A percentile compares a stretch with the other conserved stretches of the same genome.
Conservation (phyloP, 768 basidiomycete genomes). For the Agrocybe praecox region DNA sequence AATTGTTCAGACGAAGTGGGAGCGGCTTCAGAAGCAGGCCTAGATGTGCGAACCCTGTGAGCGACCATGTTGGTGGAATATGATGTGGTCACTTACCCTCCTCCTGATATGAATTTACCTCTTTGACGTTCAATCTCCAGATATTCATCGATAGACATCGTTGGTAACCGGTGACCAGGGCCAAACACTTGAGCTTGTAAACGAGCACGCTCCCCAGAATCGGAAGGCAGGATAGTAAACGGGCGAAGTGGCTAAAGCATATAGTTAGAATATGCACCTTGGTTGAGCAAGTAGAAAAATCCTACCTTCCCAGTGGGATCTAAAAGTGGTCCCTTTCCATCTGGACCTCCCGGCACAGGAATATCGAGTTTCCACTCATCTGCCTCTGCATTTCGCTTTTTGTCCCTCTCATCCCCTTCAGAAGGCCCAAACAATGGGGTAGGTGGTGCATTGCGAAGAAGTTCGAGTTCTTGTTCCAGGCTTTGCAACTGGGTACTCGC, state of each 20-base stretch:
- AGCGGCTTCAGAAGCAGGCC: conserved; percentile 64
- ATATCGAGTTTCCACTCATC: conserved; percentile 78
- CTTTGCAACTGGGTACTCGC: conserved; percentile 68
- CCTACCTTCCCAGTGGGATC: conserved; percentile 78
- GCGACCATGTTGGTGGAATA: conserved; percentile 4
- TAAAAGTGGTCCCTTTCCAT: conserved; percentile 64
- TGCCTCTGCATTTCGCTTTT: conserved; percentile 43
- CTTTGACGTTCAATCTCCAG: conserved; percentile 80
- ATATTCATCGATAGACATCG: conserved; percentile 96
- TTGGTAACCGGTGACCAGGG: conserved; percentile 82
- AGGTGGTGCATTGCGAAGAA: conserved; percentile 60
- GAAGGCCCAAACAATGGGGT: conserved; percentile 30
- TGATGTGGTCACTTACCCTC: conserved; percentile 62
- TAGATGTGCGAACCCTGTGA: conserved; percentile 27
- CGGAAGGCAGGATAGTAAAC: conserved; percentile 88
- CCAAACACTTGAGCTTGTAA: conserved; percentile 84
- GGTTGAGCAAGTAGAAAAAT: neutral
- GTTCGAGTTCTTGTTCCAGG: conserved; percentile 69
- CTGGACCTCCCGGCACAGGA: conserved; percentile 42
- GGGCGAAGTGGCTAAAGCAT: conserved; percentile 75
- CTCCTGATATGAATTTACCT: conserved; percentile 86
- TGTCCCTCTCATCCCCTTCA: conserved; percentile 39
- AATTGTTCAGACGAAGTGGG: conserved; percentile 82
- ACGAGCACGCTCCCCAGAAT: conserved; percentile 65
- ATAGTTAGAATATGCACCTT: neutral